A percentile compares a stretch with the other conserved stretches of the same genome.
These are phyloP conservation scores for Dictyostelium firmibasis DNA, from an alignment of 78 protist genomes.

Conservation along the genomic window DNA sequence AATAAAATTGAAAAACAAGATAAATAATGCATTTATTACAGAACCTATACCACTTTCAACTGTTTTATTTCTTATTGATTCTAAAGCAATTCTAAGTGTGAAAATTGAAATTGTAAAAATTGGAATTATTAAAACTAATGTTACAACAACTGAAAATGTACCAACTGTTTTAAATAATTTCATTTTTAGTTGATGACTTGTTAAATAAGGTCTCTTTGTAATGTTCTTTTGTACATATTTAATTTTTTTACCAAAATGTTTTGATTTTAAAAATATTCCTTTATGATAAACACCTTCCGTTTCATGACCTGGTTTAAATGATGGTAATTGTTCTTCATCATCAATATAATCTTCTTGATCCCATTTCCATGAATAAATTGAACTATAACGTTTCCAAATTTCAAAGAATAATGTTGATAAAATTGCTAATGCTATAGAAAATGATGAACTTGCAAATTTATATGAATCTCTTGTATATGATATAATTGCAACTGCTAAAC, in stretches of 20 bases:
- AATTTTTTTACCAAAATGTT: neutral
- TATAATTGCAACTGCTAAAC: neutral
- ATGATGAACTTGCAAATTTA: neutral
- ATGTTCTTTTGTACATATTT: neutral
- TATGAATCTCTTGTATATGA: neutral
- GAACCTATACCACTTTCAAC: slow-evolving; percentile 12
- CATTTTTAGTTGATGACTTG: neutral
- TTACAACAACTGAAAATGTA: neutral
- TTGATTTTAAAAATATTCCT: neutral
- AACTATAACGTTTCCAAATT: slow-evolving; percentile 29
- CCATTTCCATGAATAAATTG: slow-evolving; percentile 43
- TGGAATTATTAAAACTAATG: neutral
- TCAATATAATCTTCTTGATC: slow-evolving; percentile 13
- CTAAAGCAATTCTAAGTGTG: neutral
- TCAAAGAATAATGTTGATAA: slow-evolving; percentile 49
- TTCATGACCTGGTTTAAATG: neutral
- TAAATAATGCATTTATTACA: slow-evolving; percentile 15
- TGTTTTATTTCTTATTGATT: neutral
- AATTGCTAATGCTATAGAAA: slow-evolving; percentile 12
- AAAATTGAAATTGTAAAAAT: slow-evolving; percentile 19
- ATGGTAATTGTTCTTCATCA: neutral
- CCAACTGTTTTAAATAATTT: neutral
- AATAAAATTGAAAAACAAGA: slow-evolving; percentile 12
- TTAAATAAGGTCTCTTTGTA: neutral
- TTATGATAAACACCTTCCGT: slow-evolving; percentile 6